Evolutionary conservation across 2,329 filamentous ascomycete genomes (phyloP), one percentile per base, ranked within the genome.

Genomic region (Colletotrichum euphorbiae): DNA sequence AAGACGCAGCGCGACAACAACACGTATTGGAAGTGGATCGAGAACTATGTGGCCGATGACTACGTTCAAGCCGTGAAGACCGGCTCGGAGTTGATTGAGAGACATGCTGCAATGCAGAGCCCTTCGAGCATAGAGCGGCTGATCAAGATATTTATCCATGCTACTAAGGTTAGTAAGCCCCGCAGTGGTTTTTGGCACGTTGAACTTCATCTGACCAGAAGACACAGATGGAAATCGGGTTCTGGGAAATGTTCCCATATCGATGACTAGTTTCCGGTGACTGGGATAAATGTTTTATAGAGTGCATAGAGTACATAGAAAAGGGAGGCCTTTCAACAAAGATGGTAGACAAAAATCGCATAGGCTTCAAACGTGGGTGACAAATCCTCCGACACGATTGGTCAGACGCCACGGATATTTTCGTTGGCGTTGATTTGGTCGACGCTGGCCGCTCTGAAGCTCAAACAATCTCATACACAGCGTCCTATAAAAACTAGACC

Each of bases 11-110:
- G 84, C 43, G 83, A 91, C 12, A 88, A 83, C 0, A 97, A 95
- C 76, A 84, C 81, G 17, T 98, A 97, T 81, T 96, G 92, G 91
- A 87, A 89, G 51, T 98, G 95, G 95, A 93, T 98, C 72, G 85
- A 94, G 76, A 97, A 93, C 75, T 98, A 98, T 75, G 87, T 92
- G 15, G 91, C 90, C 2, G 90, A 93, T 1, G 92, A 96, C 76
- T 98, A 97, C 72, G 80, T 84, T 0, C 84, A 89, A 70, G 92
- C 93, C 6, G 92, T 97, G 61, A 83, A 83, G 71, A 84, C 88
- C 3, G 93, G 93, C 21, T 88, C 85, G 62, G 92, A 88, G 69
- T 79, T 97, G 33, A 84, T 98, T 8, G 95, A 98, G 78, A 87
- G 88, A 72, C 86, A 94, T 74, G 90, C 92, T 15, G 81, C 85